Evolutionary conservation across 75 land plant genomes (phyloP).

Genomic region (Picea glauca): DNA sequence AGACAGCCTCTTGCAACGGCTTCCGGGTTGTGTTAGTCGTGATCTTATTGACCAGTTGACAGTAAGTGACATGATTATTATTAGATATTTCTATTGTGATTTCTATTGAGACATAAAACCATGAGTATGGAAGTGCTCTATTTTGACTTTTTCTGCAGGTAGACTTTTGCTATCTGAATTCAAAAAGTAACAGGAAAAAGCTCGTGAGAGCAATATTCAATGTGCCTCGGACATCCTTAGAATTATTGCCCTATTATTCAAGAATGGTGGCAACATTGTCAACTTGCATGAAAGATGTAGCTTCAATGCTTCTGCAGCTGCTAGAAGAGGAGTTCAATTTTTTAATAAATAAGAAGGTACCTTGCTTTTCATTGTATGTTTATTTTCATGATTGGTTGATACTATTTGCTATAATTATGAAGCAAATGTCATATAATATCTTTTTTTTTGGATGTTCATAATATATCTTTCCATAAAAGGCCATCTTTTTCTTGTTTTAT

Average conservation of each 20-base stretch:
- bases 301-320: constrained; percentile 75
- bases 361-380: neutral
- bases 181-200: constrained; percentile 88
- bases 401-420: neutral
- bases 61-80: constrained; percentile 37
- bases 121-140: neutral
- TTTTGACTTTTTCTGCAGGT: constrained; percentile 50
- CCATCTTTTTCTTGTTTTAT: neutral
- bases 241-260: constrained; percentile 92
- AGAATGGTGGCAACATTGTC: constrained; percentile 97
- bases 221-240: constrained; percentile 95
- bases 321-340: constrained; percentile 97
- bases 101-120: neutral
- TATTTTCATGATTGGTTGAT: constrained; percentile 2
- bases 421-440: neutral
- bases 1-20: constrained; percentile 86
- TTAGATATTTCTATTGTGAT: neutral
- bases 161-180: constrained; percentile 95
- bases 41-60: constrained; percentile 97
- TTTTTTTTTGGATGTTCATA: too few relatives aligned
- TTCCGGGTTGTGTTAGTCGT: constrained; percentile 97
- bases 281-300: constrained; percentile 97
- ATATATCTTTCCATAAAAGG: neutral
- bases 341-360: constrained; percentile 91
- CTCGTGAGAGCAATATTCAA: constrained; percentile 90